These are phyloP conservation scores for Chrysanthemum seticuspe DNA, from an alignment of 129 eudicot species.

Conservation along the genomic window DNA sequence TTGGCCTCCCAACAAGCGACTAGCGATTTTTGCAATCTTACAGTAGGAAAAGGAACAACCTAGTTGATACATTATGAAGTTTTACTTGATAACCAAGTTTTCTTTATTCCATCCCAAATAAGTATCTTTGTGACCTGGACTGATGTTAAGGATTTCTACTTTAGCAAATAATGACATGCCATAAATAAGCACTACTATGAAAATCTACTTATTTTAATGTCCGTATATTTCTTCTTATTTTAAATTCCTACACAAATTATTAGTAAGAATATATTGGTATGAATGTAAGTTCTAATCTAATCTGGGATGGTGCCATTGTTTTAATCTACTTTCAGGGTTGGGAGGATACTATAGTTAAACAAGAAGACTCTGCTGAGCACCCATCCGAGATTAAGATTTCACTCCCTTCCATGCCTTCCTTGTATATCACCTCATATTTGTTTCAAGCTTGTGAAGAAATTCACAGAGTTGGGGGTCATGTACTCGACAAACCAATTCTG, in stretches of 20 bases:
- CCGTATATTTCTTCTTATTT: not conserved
- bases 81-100: not conserved
- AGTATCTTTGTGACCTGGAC: slow-evolving; percentile 11
- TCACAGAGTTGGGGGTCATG: slow-evolving; percentile 93
- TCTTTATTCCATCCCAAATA: not conserved
- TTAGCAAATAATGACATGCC: not conserved
- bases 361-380: slow-evolving; percentile 66
- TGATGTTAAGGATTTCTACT: not conserved
- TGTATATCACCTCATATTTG: slow-evolving; percentile 67
- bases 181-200: not conserved
- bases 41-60: not conserved
- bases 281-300: too few species aligned
- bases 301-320: too few species aligned
- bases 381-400: slow-evolving; percentile 83
- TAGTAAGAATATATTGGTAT: not conserved
- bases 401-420: slow-evolving; percentile 92
- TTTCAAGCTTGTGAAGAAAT: slow-evolving; percentile 94
- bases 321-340: slow-evolving; percentile 59
- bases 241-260: not conserved
- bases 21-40: too few species aligned
- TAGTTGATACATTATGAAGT: not conserved
- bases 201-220: not conserved
- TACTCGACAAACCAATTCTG: slow-evolving; percentile 74
- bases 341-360: slow-evolving; percentile 91
- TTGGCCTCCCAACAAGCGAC: too few species aligned